Base-by-base conservation (phyloP, 768 basidiomycete species). In the Clitopilus passeckerianus region DNA sequence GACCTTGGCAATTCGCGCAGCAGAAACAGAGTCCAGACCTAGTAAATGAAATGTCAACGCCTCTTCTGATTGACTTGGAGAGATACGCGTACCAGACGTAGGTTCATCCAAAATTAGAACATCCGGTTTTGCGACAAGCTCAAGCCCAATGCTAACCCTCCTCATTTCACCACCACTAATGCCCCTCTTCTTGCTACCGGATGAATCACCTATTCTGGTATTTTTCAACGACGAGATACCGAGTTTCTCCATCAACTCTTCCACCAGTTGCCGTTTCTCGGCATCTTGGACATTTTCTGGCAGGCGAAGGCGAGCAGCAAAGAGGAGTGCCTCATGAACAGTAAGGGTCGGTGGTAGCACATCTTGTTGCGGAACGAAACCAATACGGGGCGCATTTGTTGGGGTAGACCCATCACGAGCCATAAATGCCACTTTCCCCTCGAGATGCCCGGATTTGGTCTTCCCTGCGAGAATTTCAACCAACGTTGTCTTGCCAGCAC, bases 81-180 rank as follows among this genome's bases (percentile, higher is more conserved):
- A 16, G n/a, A 53, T 20, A 41, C 14, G 64, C 70, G 58, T 23
- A 70, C 85, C 84, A 34, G 82, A 83, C 1, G 89, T 89, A 6
- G 95, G 95, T 66, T 97, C 95, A 66, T 97, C 95, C 33, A 94
- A 78, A 27, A 96, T 84, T 41, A 97, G 72, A 10, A 97, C 78
- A 67, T 94, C 91, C 0, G 95, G 95, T 41, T 82, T 80, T 0
- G 91, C 88, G 53, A 96, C 87, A 9, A 97, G 79, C 74, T 96
- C 95, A 35, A 95, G 73, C 5, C 93, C 95, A 60, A 97, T 95
- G 59, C 89, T 93, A 5, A 97, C 90, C 54, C 95, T 77, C 52
- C 95, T 81, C 79, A 91, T 91, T 71, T 97, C 94, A 9, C 95
- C 95, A 10, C 95, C 95, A 65, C 89, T 91, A 56, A 97, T 93